These are phyloP conservation scores for Hypholoma fasciculare DNA, from an alignment of 768 basidiomycete species.

Conservation along the genomic window DNA sequence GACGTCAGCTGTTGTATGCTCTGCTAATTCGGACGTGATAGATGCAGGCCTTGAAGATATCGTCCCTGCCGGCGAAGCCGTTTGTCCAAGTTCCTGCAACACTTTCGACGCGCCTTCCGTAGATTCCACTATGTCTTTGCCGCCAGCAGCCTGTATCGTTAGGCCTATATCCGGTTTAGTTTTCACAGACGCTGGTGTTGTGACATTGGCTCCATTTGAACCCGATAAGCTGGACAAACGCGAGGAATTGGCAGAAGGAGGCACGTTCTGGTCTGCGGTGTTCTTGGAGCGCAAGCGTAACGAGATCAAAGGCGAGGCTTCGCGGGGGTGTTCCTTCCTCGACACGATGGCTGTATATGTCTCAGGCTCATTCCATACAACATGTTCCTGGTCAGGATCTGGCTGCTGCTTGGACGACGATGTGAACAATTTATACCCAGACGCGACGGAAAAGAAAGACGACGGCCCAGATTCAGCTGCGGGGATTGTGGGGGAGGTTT, in stretches of 20 bases:
- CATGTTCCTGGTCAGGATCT: slow-evolving; percentile 62
- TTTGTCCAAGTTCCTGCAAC: slow-evolving; percentile 34
- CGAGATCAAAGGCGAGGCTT: slow-evolving; percentile 55
- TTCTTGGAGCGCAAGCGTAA: slow-evolving; percentile 58
- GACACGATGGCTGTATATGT: slow-evolving; percentile 58
- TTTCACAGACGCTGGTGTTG: slow-evolving; percentile 12
- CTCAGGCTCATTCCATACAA: slow-evolving; percentile 63
- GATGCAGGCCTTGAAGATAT: slow-evolving; percentile 23
- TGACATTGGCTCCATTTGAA: slow-evolving; percentile 6
- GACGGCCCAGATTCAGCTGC: slow-evolving; percentile 32
- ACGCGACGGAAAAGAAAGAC: slow-evolving; percentile 49
- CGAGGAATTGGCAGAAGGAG: slow-evolving; percentile 9
- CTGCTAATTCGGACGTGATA: slow-evolving; percentile 15
- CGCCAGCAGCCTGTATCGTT: slow-evolving; percentile 49
- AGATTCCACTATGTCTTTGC: slow-evolving; percentile 37
- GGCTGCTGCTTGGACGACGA: slow-evolving; percentile 38
- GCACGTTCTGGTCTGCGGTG: slow-evolving; percentile 20
- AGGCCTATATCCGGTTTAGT: slow-evolving; percentile 51
- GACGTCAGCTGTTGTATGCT: neutral
- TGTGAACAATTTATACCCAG: slow-evolving; percentile 51
- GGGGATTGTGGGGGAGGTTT: slow-evolving; percentile 22
- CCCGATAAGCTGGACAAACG: slow-evolving; percentile 18
- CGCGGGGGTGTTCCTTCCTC: slow-evolving; percentile 64
- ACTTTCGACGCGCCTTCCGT: slow-evolving; percentile 34
- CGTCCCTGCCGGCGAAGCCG: slow-evolving; percentile 16